Conservation (phyloP, 2,329 filamentous ascomycete genomes). For the Colletotrichum sansevieriae region DNA sequence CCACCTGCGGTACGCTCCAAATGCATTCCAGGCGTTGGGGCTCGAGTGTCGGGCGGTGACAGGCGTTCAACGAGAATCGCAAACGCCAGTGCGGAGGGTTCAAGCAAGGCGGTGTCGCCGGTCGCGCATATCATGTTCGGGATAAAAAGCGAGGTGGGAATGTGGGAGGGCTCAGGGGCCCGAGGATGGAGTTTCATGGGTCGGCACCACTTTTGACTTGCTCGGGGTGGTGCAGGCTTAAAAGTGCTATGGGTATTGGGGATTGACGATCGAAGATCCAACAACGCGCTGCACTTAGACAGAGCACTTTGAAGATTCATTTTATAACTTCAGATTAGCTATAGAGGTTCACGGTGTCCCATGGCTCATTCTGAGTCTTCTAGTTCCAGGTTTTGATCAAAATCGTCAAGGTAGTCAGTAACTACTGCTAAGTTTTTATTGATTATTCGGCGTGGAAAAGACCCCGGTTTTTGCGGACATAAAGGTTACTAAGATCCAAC, state of each 20-base stretch:
- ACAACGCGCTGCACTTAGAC: conserved; percentile 10
- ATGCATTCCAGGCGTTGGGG: not conserved
- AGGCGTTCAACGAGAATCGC: conserved; percentile 2
- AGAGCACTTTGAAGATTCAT: too few species aligned
- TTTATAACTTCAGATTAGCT: too few species aligned
- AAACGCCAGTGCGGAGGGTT: not conserved
- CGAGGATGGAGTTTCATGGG: conserved; percentile 20
- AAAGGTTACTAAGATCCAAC: conserved; percentile 20
- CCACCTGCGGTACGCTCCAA: not conserved
- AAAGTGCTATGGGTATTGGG: conserved; percentile 31
- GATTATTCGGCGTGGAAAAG: too few species aligned
- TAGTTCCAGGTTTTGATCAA: too few species aligned
- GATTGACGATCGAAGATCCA: conserved; percentile 37
- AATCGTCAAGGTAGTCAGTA: too few species aligned
- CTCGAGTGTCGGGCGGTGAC: not conserved
- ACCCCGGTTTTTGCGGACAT: too few species aligned
- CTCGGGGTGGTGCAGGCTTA: conserved; percentile 25
- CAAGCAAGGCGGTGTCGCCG: conserved; percentile 3
- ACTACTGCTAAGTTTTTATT: too few species aligned
- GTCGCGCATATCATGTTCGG: conserved; percentile 18
- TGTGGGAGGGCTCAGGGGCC: conserved; percentile 14
- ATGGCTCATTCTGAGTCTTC: too few species aligned
- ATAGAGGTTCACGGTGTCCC: too few species aligned
- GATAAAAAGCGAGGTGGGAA: conserved; percentile 26
- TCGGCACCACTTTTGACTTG: conserved; percentile 38